phyloP scores from a whole-genome alignment of 129 eudicot genomes.

The Dittrichia graveolens region DNA sequence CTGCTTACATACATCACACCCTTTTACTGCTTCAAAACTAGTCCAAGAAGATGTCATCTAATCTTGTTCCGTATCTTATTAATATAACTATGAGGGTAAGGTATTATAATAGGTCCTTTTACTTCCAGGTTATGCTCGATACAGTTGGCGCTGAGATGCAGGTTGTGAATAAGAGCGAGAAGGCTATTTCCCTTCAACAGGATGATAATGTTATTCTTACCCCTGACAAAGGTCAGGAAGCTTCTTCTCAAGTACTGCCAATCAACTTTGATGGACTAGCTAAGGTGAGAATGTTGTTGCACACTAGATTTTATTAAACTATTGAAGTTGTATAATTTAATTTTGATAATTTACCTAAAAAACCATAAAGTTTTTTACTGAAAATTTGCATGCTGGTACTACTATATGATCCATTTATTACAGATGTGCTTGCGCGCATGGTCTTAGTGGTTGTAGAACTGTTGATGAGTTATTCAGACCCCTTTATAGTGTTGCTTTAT shows the following conservation, averaged over 20 bases:
- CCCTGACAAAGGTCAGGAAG: conserved; percentile 80
- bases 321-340: background rate
- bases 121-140: conserved; percentile 87
- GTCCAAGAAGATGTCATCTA: background rate
- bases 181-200: conserved; percentile 65
- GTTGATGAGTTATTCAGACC: background rate
- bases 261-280: conserved; percentile 82
- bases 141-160: conserved; percentile 91
- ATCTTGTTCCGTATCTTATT: background rate
- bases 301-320: background rate
- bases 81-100: background rate
- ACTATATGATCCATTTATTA: background rate
- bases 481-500: conserved; percentile 8
- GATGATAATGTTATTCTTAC: conserved; percentile 78
- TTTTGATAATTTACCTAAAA: background rate
- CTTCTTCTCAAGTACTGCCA: conserved; percentile 74
- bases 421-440: background rate
- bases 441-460: background rate
- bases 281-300: conserved; percentile 47
- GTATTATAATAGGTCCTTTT: background rate
- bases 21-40: too few relatives aligned
- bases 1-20: too few relatives aligned
- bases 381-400: conserved; percentile 4
- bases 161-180: conserved; percentile 76
- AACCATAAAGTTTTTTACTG: background rate